Base-by-base conservation (phyloP, 495 filamentous ascomycete genomes). In the Xylaria longipes region DNA sequence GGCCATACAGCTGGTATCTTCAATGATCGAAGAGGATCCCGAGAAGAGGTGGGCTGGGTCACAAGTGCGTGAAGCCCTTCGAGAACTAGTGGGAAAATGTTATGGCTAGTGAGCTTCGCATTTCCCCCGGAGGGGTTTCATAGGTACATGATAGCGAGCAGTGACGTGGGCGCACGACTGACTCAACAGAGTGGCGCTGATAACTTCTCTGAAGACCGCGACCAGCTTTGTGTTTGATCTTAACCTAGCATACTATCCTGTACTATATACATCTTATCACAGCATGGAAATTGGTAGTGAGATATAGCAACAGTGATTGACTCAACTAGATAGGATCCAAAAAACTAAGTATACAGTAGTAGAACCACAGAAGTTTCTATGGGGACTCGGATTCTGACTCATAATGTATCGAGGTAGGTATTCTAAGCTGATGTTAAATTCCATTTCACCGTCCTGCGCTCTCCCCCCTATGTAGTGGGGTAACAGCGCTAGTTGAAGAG, bases 21-120 rank as follows among this genome's bases (percentile, higher is more conserved):
- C 80, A 6, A 89, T 89, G 87, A 73, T 87, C 54, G 76, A 82
- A 22, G 80, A 81, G 5, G 76, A 81, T 35, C 78, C 84, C n/a
- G 66, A 68, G 3, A 67, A 71, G 6, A 80, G 86, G 70, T 88
- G 84, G 85, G 69, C 75, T 39, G 73, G 73, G 17, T 20, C 48
- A 8, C 70, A 71, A 37, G 73, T 78, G 35, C 57, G 71, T 5
- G 64, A 75, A 27, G 73, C 71, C 1, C 69, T 78, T 29, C 70
- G 61, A 45, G 41, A 56, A 37, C 46, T 78, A 27, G 15, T 78
- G 27, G 39, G 25, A 12, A 74, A 37, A 50, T 75, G 72, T 22
- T 54, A 61, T 20, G 25, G 37, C 50, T 27, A 45, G 60, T 22
- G 8, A 63, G n/a, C 14, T 9, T 41, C 9, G 11, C 15, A 31